These are phyloP conservation scores for Globisporangium barbulae DNA, from an alignment of 352 stramenopile genomes.

Conservation along the genomic window DNA sequence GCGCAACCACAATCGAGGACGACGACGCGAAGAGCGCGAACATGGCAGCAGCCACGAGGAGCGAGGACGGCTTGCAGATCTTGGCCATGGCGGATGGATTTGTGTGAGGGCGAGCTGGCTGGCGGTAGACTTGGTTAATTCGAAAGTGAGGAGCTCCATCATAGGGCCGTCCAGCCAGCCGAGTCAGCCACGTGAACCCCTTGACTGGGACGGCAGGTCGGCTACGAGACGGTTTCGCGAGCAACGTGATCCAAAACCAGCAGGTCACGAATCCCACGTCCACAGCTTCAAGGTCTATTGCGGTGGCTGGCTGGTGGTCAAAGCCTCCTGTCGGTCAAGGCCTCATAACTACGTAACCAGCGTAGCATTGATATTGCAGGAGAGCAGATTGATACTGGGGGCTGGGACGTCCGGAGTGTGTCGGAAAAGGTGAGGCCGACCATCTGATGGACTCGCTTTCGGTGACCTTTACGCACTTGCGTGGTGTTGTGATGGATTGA, in stretches of 20 bases:
- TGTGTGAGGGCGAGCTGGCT: slow-evolving; percentile 2
- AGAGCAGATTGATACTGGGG: background rate
- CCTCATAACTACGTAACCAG: background rate
- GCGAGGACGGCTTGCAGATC: slow-evolving; percentile 12
- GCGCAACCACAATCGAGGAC: slow-evolving; percentile 2
- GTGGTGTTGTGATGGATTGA: too few species aligned
- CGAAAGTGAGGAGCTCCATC: slow-evolving; percentile 7
- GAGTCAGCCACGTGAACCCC: background rate
- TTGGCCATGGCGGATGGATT: slow-evolving; percentile 5
- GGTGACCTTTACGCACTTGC: slow-evolving; percentile 7
- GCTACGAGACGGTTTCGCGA: slow-evolving; percentile 1
- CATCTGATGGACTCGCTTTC: slow-evolving; percentile 9
- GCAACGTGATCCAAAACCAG: slow-evolving; percentile 10
- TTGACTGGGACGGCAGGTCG: background rate
- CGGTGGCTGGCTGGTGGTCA: too few species aligned
- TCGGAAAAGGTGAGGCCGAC: slow-evolving; percentile 8
- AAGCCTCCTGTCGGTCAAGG: too few species aligned
- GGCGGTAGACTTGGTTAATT: slow-evolving; percentile 3
- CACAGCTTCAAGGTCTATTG: background rate
- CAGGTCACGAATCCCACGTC: slow-evolving; percentile 7
- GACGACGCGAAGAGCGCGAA: slow-evolving; percentile 10
- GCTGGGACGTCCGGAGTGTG: background rate
- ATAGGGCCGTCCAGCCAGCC: background rate
- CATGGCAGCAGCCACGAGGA: slow-evolving; percentile 2
- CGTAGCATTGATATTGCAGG: too few species aligned